Percentiles rank a stretch among this genome's conserved stretches.
These are phyloP conservation scores for Termitomyces sp. DNA, from an alignment of 768 basidiomycete genomes.

Conservation along the genomic window DNA sequence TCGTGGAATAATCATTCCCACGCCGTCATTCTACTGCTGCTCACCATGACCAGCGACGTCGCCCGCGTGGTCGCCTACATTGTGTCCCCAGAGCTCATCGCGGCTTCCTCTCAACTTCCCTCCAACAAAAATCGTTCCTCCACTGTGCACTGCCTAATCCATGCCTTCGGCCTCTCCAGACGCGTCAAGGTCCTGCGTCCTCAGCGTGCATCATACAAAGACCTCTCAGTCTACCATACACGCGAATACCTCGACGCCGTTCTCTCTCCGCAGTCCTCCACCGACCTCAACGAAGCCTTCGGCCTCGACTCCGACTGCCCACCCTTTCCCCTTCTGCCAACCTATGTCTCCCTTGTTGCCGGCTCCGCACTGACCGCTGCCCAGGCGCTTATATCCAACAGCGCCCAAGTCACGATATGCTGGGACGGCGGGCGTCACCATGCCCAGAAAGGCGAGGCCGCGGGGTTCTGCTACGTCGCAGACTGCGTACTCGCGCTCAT, in stretches of 20 bases:
- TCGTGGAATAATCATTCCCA: background rate
- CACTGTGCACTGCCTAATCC: conserved; percentile 60
- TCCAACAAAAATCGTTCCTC: conserved; percentile 64
- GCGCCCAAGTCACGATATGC: conserved; percentile 62
- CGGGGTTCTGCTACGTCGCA: conserved; percentile 93
- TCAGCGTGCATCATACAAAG: conserved; percentile 43
- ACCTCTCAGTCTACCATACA: conserved; percentile 66
- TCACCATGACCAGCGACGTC: background rate
- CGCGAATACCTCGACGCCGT: conserved; percentile 64
- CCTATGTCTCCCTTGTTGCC: conserved; percentile 73
- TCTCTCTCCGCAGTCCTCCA: conserved; percentile 21
- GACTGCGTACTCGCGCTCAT: conserved; percentile 84
- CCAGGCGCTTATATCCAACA: conserved; percentile 43
- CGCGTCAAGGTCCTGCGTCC: conserved; percentile 48
- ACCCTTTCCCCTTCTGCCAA: conserved; percentile 58
- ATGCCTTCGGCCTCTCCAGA: conserved; percentile 38
- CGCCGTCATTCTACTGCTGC: background rate
- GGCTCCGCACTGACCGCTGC: conserved; percentile 74
- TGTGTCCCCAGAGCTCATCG: conserved; percentile 53
- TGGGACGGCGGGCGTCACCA: conserved; percentile 98
- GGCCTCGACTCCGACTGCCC: conserved; percentile 62
- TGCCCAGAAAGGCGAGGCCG: conserved; percentile 68
- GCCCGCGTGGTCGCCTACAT: conserved; percentile 36
- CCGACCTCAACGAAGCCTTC: conserved; percentile 23
- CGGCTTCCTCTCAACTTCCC: conserved; percentile 55